phyloP scores from a whole-genome alignment of 192 early-diverging fungal genomes.

The Podila verticillata region DNA sequence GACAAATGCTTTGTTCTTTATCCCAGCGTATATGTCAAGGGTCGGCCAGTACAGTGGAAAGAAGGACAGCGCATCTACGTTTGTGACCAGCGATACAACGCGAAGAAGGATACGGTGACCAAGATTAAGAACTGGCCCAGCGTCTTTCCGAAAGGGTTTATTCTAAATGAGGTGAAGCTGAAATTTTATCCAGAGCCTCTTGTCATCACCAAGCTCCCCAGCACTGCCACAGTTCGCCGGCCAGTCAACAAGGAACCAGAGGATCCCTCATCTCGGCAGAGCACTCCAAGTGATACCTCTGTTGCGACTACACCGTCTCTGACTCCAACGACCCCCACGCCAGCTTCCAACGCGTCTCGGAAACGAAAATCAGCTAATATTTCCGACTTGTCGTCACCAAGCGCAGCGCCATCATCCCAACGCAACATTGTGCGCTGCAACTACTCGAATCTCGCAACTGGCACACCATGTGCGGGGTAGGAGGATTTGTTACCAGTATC shows the following conservation, averaged over 20 bases:
- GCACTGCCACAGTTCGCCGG: not conserved
- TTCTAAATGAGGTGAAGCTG: not conserved
- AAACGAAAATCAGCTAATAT: slow-evolving; percentile 39
- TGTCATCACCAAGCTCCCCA: slow-evolving; percentile 11
- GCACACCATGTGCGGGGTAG: slow-evolving; percentile 8
- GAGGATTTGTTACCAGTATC: not conserved
- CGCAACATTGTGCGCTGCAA: slow-evolving; percentile 14
- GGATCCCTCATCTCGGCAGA: not conserved
- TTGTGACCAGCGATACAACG: slow-evolving; percentile 24
- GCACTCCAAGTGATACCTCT: not conserved
- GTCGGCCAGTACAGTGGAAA: slow-evolving; percentile 8
- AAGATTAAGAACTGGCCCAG: slow-evolving; percentile 20
- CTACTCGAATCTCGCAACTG: slow-evolving; percentile 11
- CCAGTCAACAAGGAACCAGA: not conserved
- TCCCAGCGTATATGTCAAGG: slow-evolving; percentile 9
- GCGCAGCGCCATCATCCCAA: not conserved
- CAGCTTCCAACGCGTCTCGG: slow-evolving; percentile 1
- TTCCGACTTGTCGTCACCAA: not conserved
- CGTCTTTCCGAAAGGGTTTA: not conserved
- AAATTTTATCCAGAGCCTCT: slow-evolving; percentile 1
- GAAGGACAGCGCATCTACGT: slow-evolving; percentile 16
- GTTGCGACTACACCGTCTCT: not conserved
- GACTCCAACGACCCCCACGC: not conserved
- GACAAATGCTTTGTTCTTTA: slow-evolving; percentile 12
- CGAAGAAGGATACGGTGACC: not conserved